A percentile compares a stretch with the other conserved stretches of the same genome.
phyloP scores from a whole-genome alignment of 2,329 filamentous ascomycete species.

The Rugonectria rugulosa region DNA sequence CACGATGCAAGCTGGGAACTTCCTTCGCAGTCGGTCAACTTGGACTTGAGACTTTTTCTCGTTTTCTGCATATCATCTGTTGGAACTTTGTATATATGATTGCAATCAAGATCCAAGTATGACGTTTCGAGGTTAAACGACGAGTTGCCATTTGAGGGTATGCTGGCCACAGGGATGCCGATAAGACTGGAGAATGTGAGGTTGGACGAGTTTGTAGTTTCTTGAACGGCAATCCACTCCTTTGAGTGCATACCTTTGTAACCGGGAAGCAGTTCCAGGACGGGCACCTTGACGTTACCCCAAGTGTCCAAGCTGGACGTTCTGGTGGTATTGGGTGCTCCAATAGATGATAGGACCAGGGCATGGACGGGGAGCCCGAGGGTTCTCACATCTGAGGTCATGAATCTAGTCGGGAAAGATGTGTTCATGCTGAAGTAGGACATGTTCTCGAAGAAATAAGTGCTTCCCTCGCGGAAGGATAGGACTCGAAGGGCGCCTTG shows the following conservation, averaged over 20 bases:
- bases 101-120: slow-evolving; percentile 7
- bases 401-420: not conserved
- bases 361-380: not conserved
- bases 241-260: slow-evolving; percentile 4
- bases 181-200: slow-evolving; percentile 7
- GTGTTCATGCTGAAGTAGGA: slow-evolving; percentile 8
- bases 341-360: slow-evolving; percentile 1
- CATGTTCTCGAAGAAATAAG: not conserved
- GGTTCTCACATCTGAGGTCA: not conserved
- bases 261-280: not conserved
- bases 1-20: not conserved
- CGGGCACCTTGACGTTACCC: slow-evolving; percentile 16
- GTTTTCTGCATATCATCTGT: not conserved
- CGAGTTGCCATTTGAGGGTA: not conserved
- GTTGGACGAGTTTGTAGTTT: not conserved
- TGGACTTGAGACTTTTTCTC: not conserved
- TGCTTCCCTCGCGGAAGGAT: not conserved
- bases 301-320: slow-evolving; percentile 12
- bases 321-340: not conserved
- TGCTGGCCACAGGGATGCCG: not conserved
- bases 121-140: slow-evolving; percentile 12
- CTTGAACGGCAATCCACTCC: slow-evolving; percentile 7
- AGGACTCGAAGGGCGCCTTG: slow-evolving; percentile 16
- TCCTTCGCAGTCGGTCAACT: not conserved
- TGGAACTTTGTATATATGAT: not conserved